Evolutionary conservation across 2,329 filamentous ascomycete genomes (phyloP), one percentile per base, ranked within the genome.

Genomic region (Aureobasidium lini): DNA sequence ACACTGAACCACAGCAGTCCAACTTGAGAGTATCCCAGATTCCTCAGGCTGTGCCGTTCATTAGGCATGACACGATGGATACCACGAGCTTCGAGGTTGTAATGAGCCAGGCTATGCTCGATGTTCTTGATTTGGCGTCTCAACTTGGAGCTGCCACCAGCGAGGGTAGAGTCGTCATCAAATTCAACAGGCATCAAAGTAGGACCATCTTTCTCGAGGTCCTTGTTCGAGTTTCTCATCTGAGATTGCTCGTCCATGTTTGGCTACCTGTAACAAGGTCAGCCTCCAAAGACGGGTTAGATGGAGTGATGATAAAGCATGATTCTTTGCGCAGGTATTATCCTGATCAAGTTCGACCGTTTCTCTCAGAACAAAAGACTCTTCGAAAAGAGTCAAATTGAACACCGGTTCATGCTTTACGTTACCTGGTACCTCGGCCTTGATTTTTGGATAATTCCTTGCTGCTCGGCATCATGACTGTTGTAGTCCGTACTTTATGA

Each of bases 1-100:
- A 85, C 79, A 9, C 80, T 82, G 62, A 84, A 78, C 84, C 83
- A 86, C 50, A 86, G 71, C 48, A 84, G 69, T 16, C 77, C 78
- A 23, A 81, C 77, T 67, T 85, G 81, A 16, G 61, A 40, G 36
- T 63, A 63, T 32, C 60, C 61, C 18, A 58, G 13, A 36, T 60
- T 61, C 31, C 74, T 73, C 53, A 81, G 67, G 49, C 77, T 75
- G 63, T 83, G 79, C 16, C 82, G 79, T 65, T 85, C 81, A 56
- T 80, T 69, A 0, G 76, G 72, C 54, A 78, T 74, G 1, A 85
- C 83, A 23, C 83, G 77, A 66, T 84, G 76, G 49, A 85, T 84
- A 8, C 84, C 83, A 47, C 83, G 78, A 11, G 80, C 77, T 67
- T 86, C 84, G 48, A 84, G 71, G 62, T 82, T 83, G 69, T 80